Evolutionary conservation across 257 asterid species (phyloP).

Genomic region (Jacaranda copaia): DNA sequence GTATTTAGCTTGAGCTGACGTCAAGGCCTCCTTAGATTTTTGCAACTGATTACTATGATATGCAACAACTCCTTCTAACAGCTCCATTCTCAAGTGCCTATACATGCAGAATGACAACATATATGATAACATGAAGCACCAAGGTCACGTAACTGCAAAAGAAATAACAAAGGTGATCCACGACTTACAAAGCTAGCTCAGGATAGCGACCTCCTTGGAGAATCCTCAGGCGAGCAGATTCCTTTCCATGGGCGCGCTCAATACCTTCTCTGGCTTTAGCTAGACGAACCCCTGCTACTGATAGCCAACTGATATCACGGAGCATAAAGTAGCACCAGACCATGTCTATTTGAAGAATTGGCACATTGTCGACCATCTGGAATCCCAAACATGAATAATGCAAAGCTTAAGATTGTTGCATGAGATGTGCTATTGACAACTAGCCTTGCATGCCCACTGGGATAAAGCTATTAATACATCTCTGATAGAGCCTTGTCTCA

Average conservation of each 20-base stretch:
- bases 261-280: slow-evolving; percentile 88
- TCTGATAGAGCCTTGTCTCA: neutral
- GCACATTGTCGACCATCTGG: slow-evolving; percentile 92
- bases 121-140: slow-evolving; percentile 17
- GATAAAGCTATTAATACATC: neutral
- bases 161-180: slow-evolving; percentile 12
- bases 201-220: slow-evolving; percentile 89
- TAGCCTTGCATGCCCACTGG: neutral
- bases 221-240: slow-evolving; percentile 79
- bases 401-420: slow-evolving; percentile 22
- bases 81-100: slow-evolving; percentile 89
- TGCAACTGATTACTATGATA: slow-evolving; percentile 75
- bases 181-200: slow-evolving; percentile 82
- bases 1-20: slow-evolving; percentile 76
- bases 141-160: slow-evolving; percentile 23
- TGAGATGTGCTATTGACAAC: slow-evolving; percentile 9
- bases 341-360: slow-evolving; percentile 94
- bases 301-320: slow-evolving; percentile 88
- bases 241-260: slow-evolving; percentile 95
- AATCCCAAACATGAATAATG: slow-evolving; percentile 35
- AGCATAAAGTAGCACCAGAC: slow-evolving; percentile 99
- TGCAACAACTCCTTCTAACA: slow-evolving; percentile 93
- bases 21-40: slow-evolving; percentile 65
- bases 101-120: slow-evolving; percentile 28
- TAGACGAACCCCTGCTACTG: slow-evolving; percentile 88